These are phyloP conservation scores for Cyberlindnera bimundalis DNA, from an alignment of 805 yeast species.

Conservation along the genomic window DNA sequence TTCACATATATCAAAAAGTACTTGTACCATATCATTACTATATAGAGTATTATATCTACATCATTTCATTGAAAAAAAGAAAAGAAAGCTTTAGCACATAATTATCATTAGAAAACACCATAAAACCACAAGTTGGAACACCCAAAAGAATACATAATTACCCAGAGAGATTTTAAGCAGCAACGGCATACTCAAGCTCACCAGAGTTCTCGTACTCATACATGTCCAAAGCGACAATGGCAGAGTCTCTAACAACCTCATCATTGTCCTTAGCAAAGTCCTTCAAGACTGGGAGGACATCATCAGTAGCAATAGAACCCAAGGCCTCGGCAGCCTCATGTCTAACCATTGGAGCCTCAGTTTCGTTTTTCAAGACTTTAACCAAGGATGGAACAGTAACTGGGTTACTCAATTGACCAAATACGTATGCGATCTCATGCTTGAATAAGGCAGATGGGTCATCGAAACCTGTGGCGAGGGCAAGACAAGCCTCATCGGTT, in stretches of 20 bases:
- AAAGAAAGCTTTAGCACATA: no score
- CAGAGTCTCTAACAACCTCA: constrained; percentile 92
- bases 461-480: constrained; percentile 83
- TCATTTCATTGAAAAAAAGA: no score
- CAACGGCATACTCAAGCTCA: constrained; percentile 67
- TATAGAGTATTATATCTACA: no score
- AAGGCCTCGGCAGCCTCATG: constrained; percentile 99
- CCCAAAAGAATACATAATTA: constrained; percentile 4
- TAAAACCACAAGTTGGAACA: constrained; percentile 2
- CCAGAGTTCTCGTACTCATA: constrained; percentile 88
- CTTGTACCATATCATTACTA: constrained; percentile 1
- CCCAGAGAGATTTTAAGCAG: constrained; percentile 16
- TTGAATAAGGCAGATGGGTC: constrained; percentile 93
- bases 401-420: constrained; percentile 95
- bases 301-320: constrained; percentile 95
- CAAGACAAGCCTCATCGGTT: constrained; percentile 87
- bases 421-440: constrained; percentile 97
- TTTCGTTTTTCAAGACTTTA: constrained; percentile 69
- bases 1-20: not conserved
- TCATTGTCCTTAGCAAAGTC: constrained; percentile 77
- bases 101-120: constrained; percentile 6
- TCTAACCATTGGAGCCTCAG: constrained; percentile 97
- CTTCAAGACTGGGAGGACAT: constrained; percentile 84
- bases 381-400: constrained; percentile 85
- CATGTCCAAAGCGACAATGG: constrained; percentile 97